phyloP scores from a whole-genome alignment of 805 yeast species.

The Saccharomycopsis capsularis region DNA sequence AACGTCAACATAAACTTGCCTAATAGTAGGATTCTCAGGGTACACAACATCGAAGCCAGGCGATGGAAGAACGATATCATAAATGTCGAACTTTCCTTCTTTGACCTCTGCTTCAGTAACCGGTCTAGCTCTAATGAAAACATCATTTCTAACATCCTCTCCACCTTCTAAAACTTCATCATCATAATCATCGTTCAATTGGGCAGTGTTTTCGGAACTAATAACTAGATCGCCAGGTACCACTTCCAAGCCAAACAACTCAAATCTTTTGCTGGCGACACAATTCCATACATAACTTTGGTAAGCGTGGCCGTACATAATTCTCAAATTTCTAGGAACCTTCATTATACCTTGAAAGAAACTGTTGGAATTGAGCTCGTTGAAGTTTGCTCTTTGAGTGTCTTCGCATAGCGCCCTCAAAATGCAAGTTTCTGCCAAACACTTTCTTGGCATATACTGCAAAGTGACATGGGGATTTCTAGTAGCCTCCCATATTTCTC shows the following conservation, averaged over 20 bases:
- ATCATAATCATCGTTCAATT: constrained; percentile 25
- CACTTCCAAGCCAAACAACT: constrained; percentile 58
- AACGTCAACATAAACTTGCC: constrained; percentile 53
- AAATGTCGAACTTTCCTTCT: constrained; percentile 52
- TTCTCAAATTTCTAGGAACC: constrained; percentile 84
- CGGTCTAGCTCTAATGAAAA: constrained; percentile 59
- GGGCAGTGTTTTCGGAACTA: constrained; percentile 28
- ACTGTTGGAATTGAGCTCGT: constrained; percentile 36
- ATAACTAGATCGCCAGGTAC: constrained; percentile 79
- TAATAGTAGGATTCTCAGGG: constrained; percentile 60
- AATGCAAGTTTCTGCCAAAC: constrained; percentile 77
- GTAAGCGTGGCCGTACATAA: constrained; percentile 96
- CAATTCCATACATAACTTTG: constrained; percentile 94
- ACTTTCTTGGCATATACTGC: constrained; percentile 75
- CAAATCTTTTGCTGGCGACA: constrained; percentile 72
- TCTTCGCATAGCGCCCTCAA: constrained; percentile 53
- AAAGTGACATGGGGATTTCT: constrained; percentile 59
- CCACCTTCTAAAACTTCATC: constrained; percentile 45
- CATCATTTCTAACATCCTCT: constrained; percentile 61
- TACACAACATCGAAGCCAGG: constrained; percentile 93
- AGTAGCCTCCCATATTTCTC: constrained; percentile 74
- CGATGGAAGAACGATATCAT: constrained; percentile 87
- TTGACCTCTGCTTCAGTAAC: constrained; percentile 69
- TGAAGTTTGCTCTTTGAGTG: constrained; percentile 37
- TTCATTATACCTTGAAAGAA: constrained; percentile 77